phyloP scores from a whole-genome alignment of 345 rosid genomes.

The Physaria fendleri region DNA sequence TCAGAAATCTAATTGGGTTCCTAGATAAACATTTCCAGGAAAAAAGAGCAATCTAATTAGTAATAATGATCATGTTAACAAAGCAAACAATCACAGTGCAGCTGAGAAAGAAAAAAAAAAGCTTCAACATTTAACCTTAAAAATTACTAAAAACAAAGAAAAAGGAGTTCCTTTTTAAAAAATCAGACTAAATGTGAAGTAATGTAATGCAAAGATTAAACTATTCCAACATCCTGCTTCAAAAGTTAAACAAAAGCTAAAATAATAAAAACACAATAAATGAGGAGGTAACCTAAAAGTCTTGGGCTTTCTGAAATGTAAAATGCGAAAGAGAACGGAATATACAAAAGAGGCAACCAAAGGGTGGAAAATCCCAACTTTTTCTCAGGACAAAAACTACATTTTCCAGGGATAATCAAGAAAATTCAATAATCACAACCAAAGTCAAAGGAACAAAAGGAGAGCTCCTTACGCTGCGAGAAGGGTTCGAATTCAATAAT shows the following conservation, averaged over 20 bases:
- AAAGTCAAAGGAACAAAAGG: not conserved
- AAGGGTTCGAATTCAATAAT: not conserved
- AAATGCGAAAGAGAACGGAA: not conserved
- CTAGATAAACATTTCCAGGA: constrained; percentile 7
- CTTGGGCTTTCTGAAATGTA: constrained; percentile 4
- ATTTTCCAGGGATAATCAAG: constrained; percentile 14
- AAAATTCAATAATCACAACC: not conserved
- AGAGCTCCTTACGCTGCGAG: constrained; percentile 17
- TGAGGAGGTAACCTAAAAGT: not conserved
- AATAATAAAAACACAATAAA: not conserved
- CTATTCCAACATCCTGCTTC: not conserved
- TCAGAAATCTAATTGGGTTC: constrained; percentile 25
- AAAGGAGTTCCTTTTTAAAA: not conserved
- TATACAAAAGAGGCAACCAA: not conserved
- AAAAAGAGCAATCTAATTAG: constrained; percentile 15
- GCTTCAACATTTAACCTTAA: constrained; percentile 18
- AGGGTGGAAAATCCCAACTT: constrained; percentile 1
- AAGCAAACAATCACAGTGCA: constrained; percentile 20
- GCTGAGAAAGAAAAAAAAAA: not conserved
- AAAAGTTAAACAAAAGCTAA: not conserved
- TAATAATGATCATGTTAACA: constrained; percentile 15
- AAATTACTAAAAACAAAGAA: constrained; percentile 3
- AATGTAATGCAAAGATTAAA: constrained; percentile 1
- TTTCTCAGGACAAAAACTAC: not conserved
- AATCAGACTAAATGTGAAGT: constrained; percentile 2